Evolutionary conservation across 2,329 filamentous ascomycete species (phyloP), one percentile per base, ranked within the genome.

Genomic region (Leptosphaerulina australis): DNA sequence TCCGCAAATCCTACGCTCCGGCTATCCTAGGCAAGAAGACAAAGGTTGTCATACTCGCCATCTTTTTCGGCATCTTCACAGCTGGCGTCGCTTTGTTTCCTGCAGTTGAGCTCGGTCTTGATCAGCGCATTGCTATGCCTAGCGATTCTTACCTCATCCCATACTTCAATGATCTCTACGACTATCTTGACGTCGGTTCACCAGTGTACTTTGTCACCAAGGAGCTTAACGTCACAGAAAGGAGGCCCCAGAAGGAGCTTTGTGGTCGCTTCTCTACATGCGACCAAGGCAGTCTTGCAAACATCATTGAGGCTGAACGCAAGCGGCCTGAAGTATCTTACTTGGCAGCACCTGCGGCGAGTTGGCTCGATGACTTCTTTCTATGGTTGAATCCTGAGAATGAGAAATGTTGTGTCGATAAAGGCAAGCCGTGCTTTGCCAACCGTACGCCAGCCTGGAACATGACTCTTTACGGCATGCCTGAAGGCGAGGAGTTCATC

Each of bases 301-400:
- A 96, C 66, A 86, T 96, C 1, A 80, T 99, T 4, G 95, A 99
- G 70, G 90, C 94, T 61, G 95, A 99, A 75, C 86, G 94, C 9
- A 97, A 97, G 76, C 85, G 94, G 28, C 83, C 91, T 0, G 84
- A 95, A 5, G 80, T 93, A 1, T 97, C 91, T 1, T 97, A 91
- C 71, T 90, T 99, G 59, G 83, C 91, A 5, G 87, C 92, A 8
- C 88, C 91, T 0, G 87, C 93, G 0, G 94, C 95, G 3, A 97
- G 89, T 71, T 99, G 94, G 94, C 83, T 99, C 14, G 94, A 99
- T 59, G 94, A 99, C 69, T 97, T 91, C 75, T 91, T 97, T 75
- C 82, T 90, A 52, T 99, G 94, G 93, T 78, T 97, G n/a, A 96
- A 97, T 62, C 94, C 94, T 0, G 62, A 70, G 21, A 72, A 73